Base-by-base conservation (phyloP, 495 filamentous ascomycete species). In the Lophium mytilinum region DNA sequence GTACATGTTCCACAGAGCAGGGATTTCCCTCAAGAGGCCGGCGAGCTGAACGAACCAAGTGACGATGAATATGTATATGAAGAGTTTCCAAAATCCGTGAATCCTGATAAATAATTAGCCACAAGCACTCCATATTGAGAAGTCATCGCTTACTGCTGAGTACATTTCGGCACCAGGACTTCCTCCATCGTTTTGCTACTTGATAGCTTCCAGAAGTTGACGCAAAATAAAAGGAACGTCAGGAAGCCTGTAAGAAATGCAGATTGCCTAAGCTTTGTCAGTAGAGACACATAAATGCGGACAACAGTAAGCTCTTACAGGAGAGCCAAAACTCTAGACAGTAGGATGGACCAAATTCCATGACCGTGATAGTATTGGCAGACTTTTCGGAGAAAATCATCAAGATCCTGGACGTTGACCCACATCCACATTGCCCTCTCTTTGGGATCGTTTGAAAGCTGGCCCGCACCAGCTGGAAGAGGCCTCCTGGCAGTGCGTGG, bases 361-460 rank as follows among this genome's bases (percentile, higher is more conserved):
- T 86, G 82, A 0, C 88, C 88, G 18, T 83, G 71, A 69, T 87
- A 98, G 67, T 97, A 98, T 41, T 84, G 77, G 69, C 97, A 98
- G 21, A 96, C 92, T 53, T 95, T 87, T 59, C 80, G 78, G 45
- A 98, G 78, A 69, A 96, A 97, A 57, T 83, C 86, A 69, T 98
- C 93, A 56, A 98, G 73, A 66, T 97, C 93, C 43, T 84, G 81
- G 34, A 95, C 88, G 66, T 96, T 96, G 55, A 88, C 87, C 90
- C 93, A 98, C 67, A 85, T 84, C 87, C 91, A 97, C 79, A 95
- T 84, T 3, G 93, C 92, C 69, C 83, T 88, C 63, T 90, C 83
- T 71, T 85, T 87, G 11, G 86, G 84, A 65, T 84, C 82, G 37
- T 18, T 51, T n/a, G 55, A 52, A 36, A 57, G 42, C 8, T 55